These are phyloP conservation scores for Salix exigua DNA, from an alignment of 345 rosid genomes.

Conservation along the genomic window DNA sequence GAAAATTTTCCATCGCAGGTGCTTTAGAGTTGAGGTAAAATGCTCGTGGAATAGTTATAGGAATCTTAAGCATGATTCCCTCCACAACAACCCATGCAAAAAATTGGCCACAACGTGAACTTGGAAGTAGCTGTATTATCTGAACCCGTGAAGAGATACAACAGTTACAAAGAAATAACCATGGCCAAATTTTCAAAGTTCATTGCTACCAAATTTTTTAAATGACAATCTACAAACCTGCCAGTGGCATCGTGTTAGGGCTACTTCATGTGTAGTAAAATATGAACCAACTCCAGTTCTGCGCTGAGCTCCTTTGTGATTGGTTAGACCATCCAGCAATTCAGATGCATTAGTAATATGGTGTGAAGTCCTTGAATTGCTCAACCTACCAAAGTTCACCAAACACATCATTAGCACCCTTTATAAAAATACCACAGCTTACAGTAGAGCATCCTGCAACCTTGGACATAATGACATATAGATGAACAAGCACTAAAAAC, in stretches of 20 bases:
- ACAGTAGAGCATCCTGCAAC: no score
- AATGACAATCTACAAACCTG: slow-evolving; percentile 46
- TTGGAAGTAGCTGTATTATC: slow-evolving; percentile 79
- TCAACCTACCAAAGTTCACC: slow-evolving; percentile 49
- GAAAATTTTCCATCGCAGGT: slow-evolving; percentile 55
- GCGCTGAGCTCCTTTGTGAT: slow-evolving; percentile 33
- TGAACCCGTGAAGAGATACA: slow-evolving; percentile 33
- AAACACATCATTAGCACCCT: slow-evolving; percentile 9
- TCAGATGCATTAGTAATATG: slow-evolving; percentile 28
- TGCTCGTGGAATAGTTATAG: slow-evolving; percentile 70
- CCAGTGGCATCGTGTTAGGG: slow-evolving; percentile 75
- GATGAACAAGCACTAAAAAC: background rate
- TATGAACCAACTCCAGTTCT: slow-evolving; percentile 62
- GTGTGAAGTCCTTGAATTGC: slow-evolving; percentile 38
- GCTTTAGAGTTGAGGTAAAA: slow-evolving; percentile 78
- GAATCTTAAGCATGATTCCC: slow-evolving; percentile 88
- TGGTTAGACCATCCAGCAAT: slow-evolving; percentile 26
- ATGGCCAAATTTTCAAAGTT: slow-evolving; percentile 4
- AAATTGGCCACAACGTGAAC: slow-evolving; percentile 54
- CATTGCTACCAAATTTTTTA: slow-evolving; percentile 12
- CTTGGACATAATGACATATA: background rate
- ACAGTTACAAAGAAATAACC: slow-evolving; percentile 21
- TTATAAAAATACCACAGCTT: background rate
- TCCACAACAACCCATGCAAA: slow-evolving; percentile 88
- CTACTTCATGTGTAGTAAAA: slow-evolving; percentile 75